phyloP scores from a whole-genome alignment of 345 rosid species.

The Capsella bursapastoris region DNA sequence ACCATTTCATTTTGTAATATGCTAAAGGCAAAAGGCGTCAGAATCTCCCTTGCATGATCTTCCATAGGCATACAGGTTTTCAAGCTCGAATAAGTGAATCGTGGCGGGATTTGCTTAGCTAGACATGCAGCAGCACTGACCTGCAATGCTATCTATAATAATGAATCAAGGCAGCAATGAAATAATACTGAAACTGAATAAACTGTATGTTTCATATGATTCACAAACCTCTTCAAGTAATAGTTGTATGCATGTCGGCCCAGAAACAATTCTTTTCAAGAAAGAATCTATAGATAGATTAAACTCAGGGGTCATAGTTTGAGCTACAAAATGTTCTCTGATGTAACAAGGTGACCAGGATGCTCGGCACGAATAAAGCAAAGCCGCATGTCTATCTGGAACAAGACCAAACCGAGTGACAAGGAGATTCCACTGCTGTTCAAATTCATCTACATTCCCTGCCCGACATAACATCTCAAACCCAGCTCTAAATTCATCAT shows the following conservation, averaged over 20 bases:
- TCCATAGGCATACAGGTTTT: constrained; percentile 87
- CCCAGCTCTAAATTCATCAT: constrained; percentile 71
- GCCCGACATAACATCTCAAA: constrained; percentile 66
- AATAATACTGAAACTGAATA: not conserved
- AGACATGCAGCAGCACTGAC: constrained; percentile 60
- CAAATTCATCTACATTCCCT: constrained; percentile 73
- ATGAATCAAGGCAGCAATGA: constrained; percentile 31
- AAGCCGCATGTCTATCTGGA: constrained; percentile 74
- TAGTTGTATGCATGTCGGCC: constrained; percentile 66
- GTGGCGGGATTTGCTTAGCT: constrained; percentile 47
- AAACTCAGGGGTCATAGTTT: constrained; percentile 66
- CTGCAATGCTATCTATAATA: constrained; percentile 49
- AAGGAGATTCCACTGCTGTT: constrained; percentile 75
- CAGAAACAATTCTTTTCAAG: constrained; percentile 61
- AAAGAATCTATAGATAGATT: constrained; percentile 62
- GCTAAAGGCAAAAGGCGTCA: constrained; percentile 81
- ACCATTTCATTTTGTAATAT: constrained; percentile 76
- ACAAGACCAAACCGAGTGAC: constrained; percentile 77
- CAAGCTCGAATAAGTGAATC: constrained; percentile 53
- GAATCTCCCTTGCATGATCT: constrained; percentile 75
- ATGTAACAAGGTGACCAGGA: constrained; percentile 71
- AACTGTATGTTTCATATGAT: not conserved
- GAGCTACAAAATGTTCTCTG: constrained; percentile 77
- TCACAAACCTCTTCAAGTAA: constrained; percentile 83
- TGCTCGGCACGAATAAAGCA: constrained; percentile 68